Conservation (phyloP, 305 asterid genomes). For the Solanum hybrid region DNA sequence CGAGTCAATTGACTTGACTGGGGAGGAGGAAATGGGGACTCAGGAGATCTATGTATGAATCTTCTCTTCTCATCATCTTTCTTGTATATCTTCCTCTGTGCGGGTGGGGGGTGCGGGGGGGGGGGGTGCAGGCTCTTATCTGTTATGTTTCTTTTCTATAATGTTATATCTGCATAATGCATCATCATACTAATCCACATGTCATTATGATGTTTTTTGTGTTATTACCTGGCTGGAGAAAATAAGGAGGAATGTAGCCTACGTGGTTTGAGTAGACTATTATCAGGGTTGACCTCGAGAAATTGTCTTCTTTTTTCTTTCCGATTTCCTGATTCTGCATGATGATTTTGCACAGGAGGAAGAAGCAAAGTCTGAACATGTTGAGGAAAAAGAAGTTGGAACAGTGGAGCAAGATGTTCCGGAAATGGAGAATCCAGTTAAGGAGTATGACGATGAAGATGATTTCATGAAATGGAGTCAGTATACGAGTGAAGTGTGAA, state of each 20-base stretch:
- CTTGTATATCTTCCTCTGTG: not conserved
- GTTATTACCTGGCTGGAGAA: not conserved
- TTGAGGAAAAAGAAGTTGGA: conserved; percentile 20
- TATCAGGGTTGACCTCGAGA: not conserved
- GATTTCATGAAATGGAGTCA: conserved; percentile 34
- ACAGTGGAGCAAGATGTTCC: conserved; percentile 14
- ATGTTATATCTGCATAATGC: not conserved
- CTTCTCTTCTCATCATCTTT: not conserved
- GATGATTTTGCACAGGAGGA: conserved; percentile 27
- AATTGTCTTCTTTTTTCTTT: not conserved
- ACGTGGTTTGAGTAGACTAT: not conserved
- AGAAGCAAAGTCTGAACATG: conserved; percentile 23
- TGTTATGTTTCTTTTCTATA: not conserved
- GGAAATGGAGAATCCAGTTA: conserved; percentile 23
- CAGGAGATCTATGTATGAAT: conserved; percentile 4
- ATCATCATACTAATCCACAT: not conserved
- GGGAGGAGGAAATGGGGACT: conserved; percentile 29
- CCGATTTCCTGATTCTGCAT: not conserved
- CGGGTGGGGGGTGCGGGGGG: no score
- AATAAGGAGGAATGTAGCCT: not conserved
- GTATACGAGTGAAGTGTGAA: conserved; percentile 38
- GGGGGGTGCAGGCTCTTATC: not conserved
- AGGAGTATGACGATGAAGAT: conserved; percentile 34
- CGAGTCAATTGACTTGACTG: conserved; percentile 30
- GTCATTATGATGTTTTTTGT: not conserved